A percentile compares a stretch with the other conserved stretches of the same genome.
Evolutionary conservation across 495 filamentous ascomycete species (phyloP).

Genomic region (Aspergillus carlsbadensis): DNA sequence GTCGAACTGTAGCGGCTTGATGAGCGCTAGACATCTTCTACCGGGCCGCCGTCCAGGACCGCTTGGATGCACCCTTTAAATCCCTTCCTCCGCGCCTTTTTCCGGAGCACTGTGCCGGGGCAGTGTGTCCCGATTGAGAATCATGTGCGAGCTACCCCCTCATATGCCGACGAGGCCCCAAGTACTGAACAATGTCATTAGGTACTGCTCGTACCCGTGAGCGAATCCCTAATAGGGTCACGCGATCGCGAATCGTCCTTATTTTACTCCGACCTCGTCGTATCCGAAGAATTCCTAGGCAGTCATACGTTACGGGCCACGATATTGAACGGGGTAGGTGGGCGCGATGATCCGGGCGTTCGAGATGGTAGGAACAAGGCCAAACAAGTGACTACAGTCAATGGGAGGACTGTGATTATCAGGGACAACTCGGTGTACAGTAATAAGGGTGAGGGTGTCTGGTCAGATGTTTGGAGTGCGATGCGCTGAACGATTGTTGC

Average conservation of each 20-base stretch:
- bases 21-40: slow-evolving; percentile 34
- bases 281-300: slow-evolving; percentile 89
- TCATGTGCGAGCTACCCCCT: slow-evolving; percentile 57
- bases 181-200: slow-evolving; percentile 28
- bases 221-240: slow-evolving; percentile 82
- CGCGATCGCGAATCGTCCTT: slow-evolving; percentile 85
- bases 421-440: slow-evolving; percentile 93
- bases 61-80: slow-evolving; percentile 99
- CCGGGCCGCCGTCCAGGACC: slow-evolving; percentile 51
- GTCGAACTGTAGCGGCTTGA: slow-evolving; percentile 39
- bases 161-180: slow-evolving; percentile 7
- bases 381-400: slow-evolving; percentile 86
- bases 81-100: slow-evolving; percentile 97
- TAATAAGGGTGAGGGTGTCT: slow-evolving; percentile 74
- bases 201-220: slow-evolving; percentile 91
- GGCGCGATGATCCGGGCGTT: slow-evolving; percentile 71
- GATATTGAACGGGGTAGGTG: slow-evolving; percentile 51
- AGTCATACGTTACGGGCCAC: slow-evolving; percentile 95
- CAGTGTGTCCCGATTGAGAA: slow-evolving; percentile 92
- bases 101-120: slow-evolving; percentile 86
- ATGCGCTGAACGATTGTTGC: slow-evolving; percentile 19
- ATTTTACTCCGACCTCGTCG: slow-evolving; percentile 75
- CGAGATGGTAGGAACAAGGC: slow-evolving; percentile 91
- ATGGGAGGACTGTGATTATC: slow-evolving; percentile 89
- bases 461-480: not conserved